A percentile compares a stretch with the other conserved stretches of the same genome.
Evolutionary conservation across 352 stramenopile genomes (phyloP).

Genomic region (Phytophthora boehmeriae): DNA sequence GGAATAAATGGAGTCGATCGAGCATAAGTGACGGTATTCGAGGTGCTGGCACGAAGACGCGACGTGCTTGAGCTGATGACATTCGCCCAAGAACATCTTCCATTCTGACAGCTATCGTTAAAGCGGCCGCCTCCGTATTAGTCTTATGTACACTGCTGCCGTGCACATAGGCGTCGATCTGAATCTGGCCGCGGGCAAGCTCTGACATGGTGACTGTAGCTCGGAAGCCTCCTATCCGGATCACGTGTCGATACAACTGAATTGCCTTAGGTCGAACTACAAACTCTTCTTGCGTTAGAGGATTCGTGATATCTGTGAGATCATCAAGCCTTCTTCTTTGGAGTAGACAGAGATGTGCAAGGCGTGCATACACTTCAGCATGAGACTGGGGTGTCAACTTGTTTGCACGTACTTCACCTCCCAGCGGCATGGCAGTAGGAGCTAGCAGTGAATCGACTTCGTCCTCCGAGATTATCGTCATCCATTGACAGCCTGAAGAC

Average conservation of each 20-base stretch:
- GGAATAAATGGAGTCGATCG: slow-evolving; percentile 66
- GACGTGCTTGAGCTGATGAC: slow-evolving; percentile 37
- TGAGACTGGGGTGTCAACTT: slow-evolving; percentile 51
- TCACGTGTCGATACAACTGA: slow-evolving; percentile 55
- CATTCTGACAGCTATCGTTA: slow-evolving; percentile 45
- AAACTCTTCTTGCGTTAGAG: slow-evolving; percentile 36
- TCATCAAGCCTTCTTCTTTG: slow-evolving; percentile 22
- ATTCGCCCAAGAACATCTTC: slow-evolving; percentile 63
- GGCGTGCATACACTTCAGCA: slow-evolving; percentile 66
- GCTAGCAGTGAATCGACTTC: slow-evolving; percentile 66
- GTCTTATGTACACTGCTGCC: slow-evolving; percentile 12
- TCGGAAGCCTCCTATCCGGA: slow-evolving; percentile 51
- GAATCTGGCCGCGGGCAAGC: slow-evolving; percentile 57
- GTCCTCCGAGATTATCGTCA: slow-evolving; percentile 54
- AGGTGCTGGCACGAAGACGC: slow-evolving; percentile 38
- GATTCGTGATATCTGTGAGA: slow-evolving; percentile 9
- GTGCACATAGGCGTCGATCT: slow-evolving; percentile 68
- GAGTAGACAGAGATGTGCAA: slow-evolving; percentile 63
- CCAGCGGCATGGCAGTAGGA: slow-evolving; percentile 61
- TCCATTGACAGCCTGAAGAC: slow-evolving; percentile 50
- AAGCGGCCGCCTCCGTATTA: slow-evolving; percentile 3
- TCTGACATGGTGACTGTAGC: slow-evolving; percentile 68
- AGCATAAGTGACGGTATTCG: slow-evolving; percentile 53
- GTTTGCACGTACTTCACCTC: slow-evolving; percentile 22
- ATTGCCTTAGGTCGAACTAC: slow-evolving; percentile 53